Conservation (phyloP, 2,329 filamentous ascomycete species). For the Venturia asperata region DNA sequence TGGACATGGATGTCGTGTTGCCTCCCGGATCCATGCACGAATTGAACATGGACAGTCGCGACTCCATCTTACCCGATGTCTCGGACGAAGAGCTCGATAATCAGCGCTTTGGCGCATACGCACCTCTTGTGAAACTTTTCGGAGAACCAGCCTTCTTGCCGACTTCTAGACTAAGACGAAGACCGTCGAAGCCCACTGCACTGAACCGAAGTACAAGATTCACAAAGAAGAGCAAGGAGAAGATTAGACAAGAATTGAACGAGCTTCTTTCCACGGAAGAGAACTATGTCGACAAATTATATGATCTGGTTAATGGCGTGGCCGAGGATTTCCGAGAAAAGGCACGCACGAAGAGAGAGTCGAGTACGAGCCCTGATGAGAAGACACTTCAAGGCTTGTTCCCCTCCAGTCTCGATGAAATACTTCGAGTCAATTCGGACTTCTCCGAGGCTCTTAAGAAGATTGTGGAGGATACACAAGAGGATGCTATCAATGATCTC, state of each 20-base stretch:
- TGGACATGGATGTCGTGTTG: constrained; percentile 81
- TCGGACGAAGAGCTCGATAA: constrained; percentile 59
- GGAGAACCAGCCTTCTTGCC: constrained; percentile 82
- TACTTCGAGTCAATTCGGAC: constrained; percentile 70
- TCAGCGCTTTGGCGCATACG: constrained; percentile 70
- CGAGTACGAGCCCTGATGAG: constrained; percentile 63
- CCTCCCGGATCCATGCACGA: constrained; percentile 63
- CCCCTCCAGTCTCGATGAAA: constrained; percentile 69
- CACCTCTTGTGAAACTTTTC: constrained; percentile 66
- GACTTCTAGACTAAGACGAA: constrained; percentile 73
- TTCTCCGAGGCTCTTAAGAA: constrained; percentile 72
- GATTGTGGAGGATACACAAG: constrained; percentile 76
- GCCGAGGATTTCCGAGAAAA: constrained; percentile 72
- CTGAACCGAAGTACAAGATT: constrained; percentile 73
- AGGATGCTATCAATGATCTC: constrained; percentile 70
- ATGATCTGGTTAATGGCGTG: constrained; percentile 73
- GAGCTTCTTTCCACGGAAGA: constrained; percentile 92
- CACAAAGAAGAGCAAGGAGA: constrained; percentile 72
- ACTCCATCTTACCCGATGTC: constrained; percentile 54
- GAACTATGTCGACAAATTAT: constrained; percentile 82
- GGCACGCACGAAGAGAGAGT: constrained; percentile 50
- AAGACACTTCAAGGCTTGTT: constrained; percentile 71
- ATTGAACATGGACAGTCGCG: constrained; percentile 31
- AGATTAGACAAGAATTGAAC: constrained; percentile 77
- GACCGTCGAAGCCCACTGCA: constrained; percentile 77